Base-by-base conservation (phyloP, 2,329 filamentous ascomycete species). In the Paraphoma chrysanthemicola region DNA sequence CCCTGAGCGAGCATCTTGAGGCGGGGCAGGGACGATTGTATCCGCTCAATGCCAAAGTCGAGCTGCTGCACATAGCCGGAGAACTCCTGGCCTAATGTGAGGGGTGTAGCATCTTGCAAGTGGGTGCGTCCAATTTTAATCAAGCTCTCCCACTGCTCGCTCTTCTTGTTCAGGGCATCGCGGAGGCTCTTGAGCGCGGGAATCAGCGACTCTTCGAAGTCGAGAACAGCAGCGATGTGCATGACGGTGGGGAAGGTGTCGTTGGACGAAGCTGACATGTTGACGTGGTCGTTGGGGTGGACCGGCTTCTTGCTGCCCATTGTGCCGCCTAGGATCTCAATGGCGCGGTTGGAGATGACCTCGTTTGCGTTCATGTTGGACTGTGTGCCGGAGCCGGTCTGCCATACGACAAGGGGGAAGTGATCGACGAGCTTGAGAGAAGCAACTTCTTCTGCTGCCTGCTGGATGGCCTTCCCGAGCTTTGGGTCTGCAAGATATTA, bases 341-440 rank as follows among this genome's bases (percentile, higher is more conserved):
- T 98, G 65, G 95, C 95, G 66, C 95, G 92, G 87, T 98, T 99
- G 65, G 94, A 97, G 80, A 99, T 98, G 80, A 99, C 95, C 80
- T 99, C 95, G 84, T 99, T 99, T 77, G 94, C 93, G 83, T 99
- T 99, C 95, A 98, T 98, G 88, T 97, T 98, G 79, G 93, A 97
- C 85, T 98, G 95, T 30, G 95, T 98, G 76, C 95, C 95, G 48
- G 95, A 98, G 63, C 95, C 95, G 52, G 95, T 99, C 85, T 99
- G 95, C 95, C 95, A 99, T 75, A 99, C 94, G 54, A 98, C 94
- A 59, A 98, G 91, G 65, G 95, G 95, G 83, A 99, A 98, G 85
- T 98, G 94, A 79, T 97, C 93, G 73, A 96, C 79, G 71, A 98
- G 89, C 86, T 97, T 96, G 75, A 95, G 88, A 63, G 91, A 90